Evolutionary conservation across 2,329 filamentous ascomycete genomes (phyloP).

Genomic region (Teratosphaeria nubilosa): DNA sequence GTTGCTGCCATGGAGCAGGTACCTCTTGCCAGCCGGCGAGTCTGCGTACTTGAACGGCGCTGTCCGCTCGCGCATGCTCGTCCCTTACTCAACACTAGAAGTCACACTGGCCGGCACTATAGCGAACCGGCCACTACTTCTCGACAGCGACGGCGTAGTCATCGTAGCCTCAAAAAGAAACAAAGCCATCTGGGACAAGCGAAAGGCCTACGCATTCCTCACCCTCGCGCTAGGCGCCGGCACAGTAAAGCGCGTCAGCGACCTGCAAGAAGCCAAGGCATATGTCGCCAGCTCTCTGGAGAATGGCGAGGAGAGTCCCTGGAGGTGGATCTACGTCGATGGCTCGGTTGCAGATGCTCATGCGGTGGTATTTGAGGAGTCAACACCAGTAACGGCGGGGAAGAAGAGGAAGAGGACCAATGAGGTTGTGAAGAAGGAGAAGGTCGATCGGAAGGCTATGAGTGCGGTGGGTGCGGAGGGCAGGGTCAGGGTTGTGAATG

Average conservation of each 20-base stretch:
- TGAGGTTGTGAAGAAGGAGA: conserved; percentile 20
- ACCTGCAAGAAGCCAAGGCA: conserved; percentile 53
- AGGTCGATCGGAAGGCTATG: conserved; percentile 15
- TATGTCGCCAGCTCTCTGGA: conserved; percentile 34
- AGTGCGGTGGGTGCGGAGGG: conserved; percentile 28
- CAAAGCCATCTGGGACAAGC: conserved; percentile 47
- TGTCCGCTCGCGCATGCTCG: conserved; percentile 61
- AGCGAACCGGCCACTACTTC: conserved; percentile 27
- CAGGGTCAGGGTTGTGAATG: conserved; percentile 59
- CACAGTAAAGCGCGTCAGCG: conserved; percentile 53
- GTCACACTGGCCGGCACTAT: conserved; percentile 52
- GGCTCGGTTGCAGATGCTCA: conserved; percentile 48
- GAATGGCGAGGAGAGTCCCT: conserved; percentile 43
- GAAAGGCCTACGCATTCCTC: conserved; percentile 68
- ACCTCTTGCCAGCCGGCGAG: conserved; percentile 76
- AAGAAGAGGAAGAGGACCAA: conserved; percentile 32
- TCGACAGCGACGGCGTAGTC: conserved; percentile 55
- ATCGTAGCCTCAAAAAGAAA: conserved; percentile 52
- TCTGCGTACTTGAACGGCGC: conserved; percentile 68
- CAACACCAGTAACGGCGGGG: no score
- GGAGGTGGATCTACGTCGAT: conserved; percentile 74
- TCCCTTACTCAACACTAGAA: conserved; percentile 46
- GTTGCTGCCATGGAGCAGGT: conserved; percentile 66
- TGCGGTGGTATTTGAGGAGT: conserved; percentile 36
- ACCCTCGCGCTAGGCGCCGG: conserved; percentile 67